Base-by-base conservation (phyloP, 2,329 filamentous ascomycete species). In the Akanthomyces muscarius region DNA sequence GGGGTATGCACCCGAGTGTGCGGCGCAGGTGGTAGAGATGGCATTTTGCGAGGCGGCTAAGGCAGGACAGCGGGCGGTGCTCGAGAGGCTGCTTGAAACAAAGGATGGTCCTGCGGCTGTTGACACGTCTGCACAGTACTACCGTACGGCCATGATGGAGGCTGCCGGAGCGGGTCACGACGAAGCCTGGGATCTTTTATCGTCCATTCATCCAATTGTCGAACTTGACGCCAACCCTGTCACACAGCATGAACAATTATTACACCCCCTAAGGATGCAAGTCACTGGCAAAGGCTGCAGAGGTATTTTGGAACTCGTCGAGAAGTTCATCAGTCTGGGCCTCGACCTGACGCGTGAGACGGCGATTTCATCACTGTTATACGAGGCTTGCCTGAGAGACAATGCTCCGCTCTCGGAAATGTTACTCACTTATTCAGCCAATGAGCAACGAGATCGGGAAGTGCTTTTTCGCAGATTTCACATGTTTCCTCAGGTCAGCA, bases 191-290 rank as follows among this genome's bases (percentile, higher is more conserved):
- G 58, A 61, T 13, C 38, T 61, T 11, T 14, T 53, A 4, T 58
- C 44, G 13, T 36, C 55, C 21, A 4, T n/a, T 47, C 44, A 16
- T 4, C 55, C 44, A 7, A 21, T 58, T 5, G 47, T 13, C n/a
- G 10, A 28, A 6, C 4, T 33, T 8, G 41, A 45, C 25, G 5
- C 25, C 14, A 5, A 30, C 10, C 23, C 25, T 44, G 6, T 4
- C 1, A 14, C 1, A 21, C 25, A 52, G 13, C 5, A 13, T 2
- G 11, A 13, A 30, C 10, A 30, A 5, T 25, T 56, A 44, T 3
- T 1, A 5, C 11, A 1, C 4, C 2, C 1, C 11, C 13, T 41
- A 1, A 1, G 10, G 1, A 5, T 6, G 8, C 4, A 0, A 2
- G 10, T 3, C 1, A 14, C 5, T 5, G 44, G n/a, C 2, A 44